phyloP scores from a whole-genome alignment of 2,329 filamentous ascomycete genomes.

The Ophiostoma novo-ulmi region DNA sequence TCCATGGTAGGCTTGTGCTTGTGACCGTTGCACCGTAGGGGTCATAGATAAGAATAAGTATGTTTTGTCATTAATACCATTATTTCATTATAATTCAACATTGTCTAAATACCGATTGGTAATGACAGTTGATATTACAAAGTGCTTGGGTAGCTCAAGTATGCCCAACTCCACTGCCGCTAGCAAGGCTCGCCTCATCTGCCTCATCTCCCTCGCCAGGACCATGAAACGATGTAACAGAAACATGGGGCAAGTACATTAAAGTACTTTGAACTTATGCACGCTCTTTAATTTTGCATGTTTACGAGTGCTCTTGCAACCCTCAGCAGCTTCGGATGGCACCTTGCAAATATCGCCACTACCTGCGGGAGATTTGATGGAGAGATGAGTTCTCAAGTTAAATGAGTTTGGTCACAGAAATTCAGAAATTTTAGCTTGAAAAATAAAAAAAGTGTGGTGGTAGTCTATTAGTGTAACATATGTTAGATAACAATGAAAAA shows the following conservation, averaged over 20 bases:
- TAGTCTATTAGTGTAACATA: slow-evolving; percentile 9
- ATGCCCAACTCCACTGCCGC: background rate
- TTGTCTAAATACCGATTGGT: slow-evolving; percentile 1
- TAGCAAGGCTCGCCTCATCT: background rate
- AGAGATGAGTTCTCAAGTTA: background rate
- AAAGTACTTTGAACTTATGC: background rate
- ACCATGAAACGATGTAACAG: slow-evolving; percentile 4
- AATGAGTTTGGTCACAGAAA: background rate
- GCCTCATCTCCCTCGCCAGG: slow-evolving; percentile 13
- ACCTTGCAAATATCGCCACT: background rate
- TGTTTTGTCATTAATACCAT: no score
- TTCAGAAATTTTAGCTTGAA: background rate
- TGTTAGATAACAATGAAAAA: background rate
- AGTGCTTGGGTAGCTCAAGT: background rate
- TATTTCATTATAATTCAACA: background rate
- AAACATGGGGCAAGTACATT: background rate
- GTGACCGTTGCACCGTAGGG: background rate
- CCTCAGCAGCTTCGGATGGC: background rate
- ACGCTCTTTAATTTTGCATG: slow-evolving; percentile 5
- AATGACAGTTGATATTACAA: background rate
- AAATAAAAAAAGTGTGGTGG: background rate
- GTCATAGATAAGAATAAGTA: no score
- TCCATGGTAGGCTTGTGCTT: background rate
- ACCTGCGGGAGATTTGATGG: slow-evolving; percentile 1
- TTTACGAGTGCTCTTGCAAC: background rate